phyloP scores from a whole-genome alignment of 1,284 basidiomycete genomes.

The Bondarzewia mesenterica region DNA sequence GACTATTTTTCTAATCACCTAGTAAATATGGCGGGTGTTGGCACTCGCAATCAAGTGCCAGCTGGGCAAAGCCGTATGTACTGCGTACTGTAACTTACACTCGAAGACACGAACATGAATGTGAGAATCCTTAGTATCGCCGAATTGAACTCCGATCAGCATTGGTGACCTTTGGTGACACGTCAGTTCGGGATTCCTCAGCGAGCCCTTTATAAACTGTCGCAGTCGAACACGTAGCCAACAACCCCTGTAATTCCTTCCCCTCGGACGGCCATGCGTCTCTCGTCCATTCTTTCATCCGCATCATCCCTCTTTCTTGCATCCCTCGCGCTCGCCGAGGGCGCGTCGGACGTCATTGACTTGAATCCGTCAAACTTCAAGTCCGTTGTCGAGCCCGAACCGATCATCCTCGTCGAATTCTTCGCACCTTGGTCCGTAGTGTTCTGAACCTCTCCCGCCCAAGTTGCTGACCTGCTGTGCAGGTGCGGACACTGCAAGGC shows the following conservation, averaged over 20 bases:
- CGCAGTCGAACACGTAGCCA: not conserved
- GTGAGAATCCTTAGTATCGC: not conserved
- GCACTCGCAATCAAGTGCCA: too few relatives aligned
- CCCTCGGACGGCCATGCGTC: slow-evolving; percentile 44
- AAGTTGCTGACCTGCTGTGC: not conserved
- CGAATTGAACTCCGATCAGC: slow-evolving; percentile 2
- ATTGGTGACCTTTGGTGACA: slow-evolving; percentile 14
- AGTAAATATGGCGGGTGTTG: too few relatives aligned
- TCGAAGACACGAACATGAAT: too few relatives aligned
- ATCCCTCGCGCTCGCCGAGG: slow-evolving; percentile 46
- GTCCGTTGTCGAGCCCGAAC: slow-evolving; percentile 57
- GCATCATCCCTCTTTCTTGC: slow-evolving; percentile 45
- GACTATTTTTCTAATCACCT: too few relatives aligned
- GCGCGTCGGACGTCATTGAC: slow-evolving; percentile 75
- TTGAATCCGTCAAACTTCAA: slow-evolving; percentile 71
- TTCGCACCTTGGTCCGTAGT: slow-evolving; percentile 77
- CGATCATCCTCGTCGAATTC: slow-evolving; percentile 92
- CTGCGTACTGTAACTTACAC: too few relatives aligned
- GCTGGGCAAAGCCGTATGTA: too few relatives aligned
- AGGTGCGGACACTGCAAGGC: slow-evolving; percentile 93
- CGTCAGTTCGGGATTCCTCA: slow-evolving; percentile 14
- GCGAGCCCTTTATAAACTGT: slow-evolving; percentile 6
- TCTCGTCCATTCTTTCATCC: slow-evolving; percentile 42
- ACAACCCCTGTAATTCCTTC: not conserved
- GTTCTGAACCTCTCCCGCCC: slow-evolving; percentile 3